A percentile compares a stretch with the other conserved stretches of the same genome.
Evolutionary conservation across 208 protist genomes (phyloP).

Genomic region (Acanthamoeba rhysodes): DNA sequence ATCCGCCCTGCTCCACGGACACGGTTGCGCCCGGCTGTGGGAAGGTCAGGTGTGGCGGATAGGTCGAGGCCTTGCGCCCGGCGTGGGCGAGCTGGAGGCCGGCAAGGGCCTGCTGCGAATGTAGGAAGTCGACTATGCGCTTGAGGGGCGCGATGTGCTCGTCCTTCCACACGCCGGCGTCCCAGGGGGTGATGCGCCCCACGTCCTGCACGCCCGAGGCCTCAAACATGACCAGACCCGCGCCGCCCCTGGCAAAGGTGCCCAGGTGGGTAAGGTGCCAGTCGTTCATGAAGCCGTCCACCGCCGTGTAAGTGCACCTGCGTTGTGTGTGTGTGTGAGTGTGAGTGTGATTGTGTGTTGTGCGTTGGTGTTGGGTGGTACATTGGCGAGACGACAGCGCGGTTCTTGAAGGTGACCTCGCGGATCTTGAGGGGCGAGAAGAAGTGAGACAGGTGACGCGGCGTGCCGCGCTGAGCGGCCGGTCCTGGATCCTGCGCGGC

Average conservation of each 20-base stretch:
- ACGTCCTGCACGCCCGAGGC: slow-evolving; percentile 74
- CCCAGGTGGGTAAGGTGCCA: slow-evolving; percentile 82
- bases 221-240: slow-evolving; percentile 81
- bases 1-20: slow-evolving; percentile 77
- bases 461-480: neutral
- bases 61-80: slow-evolving; percentile 47
- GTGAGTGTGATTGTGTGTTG: no score
- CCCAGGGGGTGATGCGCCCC: slow-evolving; percentile 81
- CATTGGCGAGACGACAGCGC: slow-evolving; percentile 84
- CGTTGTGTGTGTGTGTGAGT: no score
- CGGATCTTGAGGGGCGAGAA: slow-evolving; percentile 78
- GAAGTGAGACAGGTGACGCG: slow-evolving; percentile 44
- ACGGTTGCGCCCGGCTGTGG: neutral
- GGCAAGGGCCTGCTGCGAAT: slow-evolving; percentile 55
- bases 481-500: neutral
- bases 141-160: slow-evolving; percentile 81
- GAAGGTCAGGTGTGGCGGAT: slow-evolving; percentile 13
- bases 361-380: neutral
- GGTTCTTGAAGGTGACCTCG: slow-evolving; percentile 83
- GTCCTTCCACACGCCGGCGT: slow-evolving; percentile 80
- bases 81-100: slow-evolving; percentile 78
- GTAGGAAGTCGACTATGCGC: slow-evolving; percentile 78
- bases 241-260: slow-evolving; percentile 76
- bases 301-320: slow-evolving; percentile 79
- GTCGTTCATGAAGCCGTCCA: slow-evolving; percentile 81